Evolutionary conservation across 352 stramenopile genomes (phyloP).

Genomic region (Globisporangium cystogenes): DNA sequence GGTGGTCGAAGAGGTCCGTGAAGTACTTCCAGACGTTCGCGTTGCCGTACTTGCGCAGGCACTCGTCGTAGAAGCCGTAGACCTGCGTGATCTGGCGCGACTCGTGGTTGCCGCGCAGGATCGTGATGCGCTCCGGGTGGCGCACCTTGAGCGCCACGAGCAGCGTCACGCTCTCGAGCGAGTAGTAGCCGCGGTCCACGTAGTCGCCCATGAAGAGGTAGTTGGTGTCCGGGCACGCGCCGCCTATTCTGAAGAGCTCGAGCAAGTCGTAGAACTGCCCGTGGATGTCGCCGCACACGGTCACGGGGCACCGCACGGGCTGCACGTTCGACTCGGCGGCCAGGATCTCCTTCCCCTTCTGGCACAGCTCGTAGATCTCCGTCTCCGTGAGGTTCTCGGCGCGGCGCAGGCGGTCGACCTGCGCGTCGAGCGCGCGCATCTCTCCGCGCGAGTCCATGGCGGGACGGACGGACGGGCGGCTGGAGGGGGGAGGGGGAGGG

Average conservation of each 20-base stretch:
- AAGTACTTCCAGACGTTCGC: slow-evolving; percentile 91
- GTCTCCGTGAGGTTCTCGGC: slow-evolving; percentile 87
- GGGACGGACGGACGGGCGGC: not conserved
- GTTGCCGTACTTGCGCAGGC: slow-evolving; percentile 71
- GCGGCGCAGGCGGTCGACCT: slow-evolving; percentile 77
- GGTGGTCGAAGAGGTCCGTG: slow-evolving; percentile 85
- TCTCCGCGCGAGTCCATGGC: slow-evolving; percentile 70
- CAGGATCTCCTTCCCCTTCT: slow-evolving; percentile 89
- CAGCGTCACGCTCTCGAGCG: slow-evolving; percentile 77
- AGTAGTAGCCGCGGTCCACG: slow-evolving; percentile 88
- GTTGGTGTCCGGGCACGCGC: slow-evolving; percentile 83
- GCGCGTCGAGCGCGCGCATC: slow-evolving; percentile 84
- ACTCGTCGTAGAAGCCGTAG: slow-evolving; percentile 73
- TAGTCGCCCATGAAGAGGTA: slow-evolving; percentile 92
- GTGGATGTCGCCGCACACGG: slow-evolving; percentile 87
- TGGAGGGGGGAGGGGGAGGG: not conserved
- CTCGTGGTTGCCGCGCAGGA: slow-evolving; percentile 67
- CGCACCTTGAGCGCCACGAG: slow-evolving; percentile 84
- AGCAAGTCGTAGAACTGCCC: slow-evolving; percentile 88
- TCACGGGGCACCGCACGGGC: slow-evolving; percentile 81
- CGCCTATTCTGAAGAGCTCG: slow-evolving; percentile 88
- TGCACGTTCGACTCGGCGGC: slow-evolving; percentile 82
- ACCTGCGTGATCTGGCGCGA: slow-evolving; percentile 24
- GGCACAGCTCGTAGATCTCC: slow-evolving; percentile 87
- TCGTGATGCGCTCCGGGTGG: slow-evolving; percentile 83